Base-by-base conservation (phyloP, 2,329 filamentous ascomycete genomes). In the Trichoderma guizhouense region DNA sequence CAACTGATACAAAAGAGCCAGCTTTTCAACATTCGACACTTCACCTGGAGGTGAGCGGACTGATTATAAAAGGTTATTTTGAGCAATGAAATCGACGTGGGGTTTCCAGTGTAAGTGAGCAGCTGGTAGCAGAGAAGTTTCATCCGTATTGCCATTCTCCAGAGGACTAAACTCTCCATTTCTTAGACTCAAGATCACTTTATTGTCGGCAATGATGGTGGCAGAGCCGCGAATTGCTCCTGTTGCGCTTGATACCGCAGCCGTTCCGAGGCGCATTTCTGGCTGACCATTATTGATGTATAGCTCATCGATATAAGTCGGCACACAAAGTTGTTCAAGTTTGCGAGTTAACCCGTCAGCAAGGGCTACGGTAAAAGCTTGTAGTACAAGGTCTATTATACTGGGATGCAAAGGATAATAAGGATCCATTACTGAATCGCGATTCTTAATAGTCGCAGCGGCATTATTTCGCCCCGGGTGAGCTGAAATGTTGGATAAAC, bases 371-470 rank as follows among this genome's bases (percentile, higher is more conserved):
- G 63, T 58, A 24, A 51, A 71, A 3, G 72, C 55, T 30, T 73
- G 71, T 1, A 73, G 57, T 18, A 71, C 72, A 15, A 51, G 62
- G 9, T 74, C 73, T 18, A 74, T 34, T 3, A 64, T 32, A 5
- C 60, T 68, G 8, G 73, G 73, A 21, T 74, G 73, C 7, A 72
- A 53, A 7, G 72, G 14, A 32, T 73, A 74, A 2, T 30, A 30
- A n/a, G 51, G 32, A 3, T n/a, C 32, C 21, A 47, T 58, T 21
- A n/a, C 39, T 7, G 34, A 7, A 34, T 70, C 68, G 18, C 65
- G 43, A 8, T 51, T 51, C 24, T 32, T 58, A 4, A 51, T 51
- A 30, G 64, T 36, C 3, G 61, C 24, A 24, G 62, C 62, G 15
- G 47, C 30, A 18, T 47, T 39, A 58, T 57, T 57, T n/a, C 51